Evolutionary conservation across 768 basidiomycete genomes (phyloP), one percentile per base, ranked within the genome.

Genomic region (Russula dissimulans): DNA sequence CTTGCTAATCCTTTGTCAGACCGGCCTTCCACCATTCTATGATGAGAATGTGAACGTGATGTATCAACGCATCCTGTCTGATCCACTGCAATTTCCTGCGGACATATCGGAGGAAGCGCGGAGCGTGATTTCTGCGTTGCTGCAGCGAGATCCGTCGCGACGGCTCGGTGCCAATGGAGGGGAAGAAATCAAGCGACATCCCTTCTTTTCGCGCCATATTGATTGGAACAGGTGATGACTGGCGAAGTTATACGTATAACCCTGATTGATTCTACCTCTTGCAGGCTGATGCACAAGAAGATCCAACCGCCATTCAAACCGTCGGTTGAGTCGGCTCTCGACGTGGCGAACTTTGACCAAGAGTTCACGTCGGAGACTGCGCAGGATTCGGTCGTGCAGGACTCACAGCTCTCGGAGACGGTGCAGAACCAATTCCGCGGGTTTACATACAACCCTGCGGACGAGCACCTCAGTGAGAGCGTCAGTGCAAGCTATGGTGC

Each of bases 231-330:
- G 79, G 85, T 85, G 73, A 65, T 81, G 66, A 56, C 54, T 47
- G 12, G 14, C 47, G 7, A 36, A 39, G 26, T 26, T 18, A 42
- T 7, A 34, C 18, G 14, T 44, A 6, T 39, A 10, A 39, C 15
- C 10, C 38, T 1, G 12, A 42, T 29, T 49, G 14, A 49, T 17
- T 39, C 50, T 22, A 39, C 54, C 42, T 36, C 31, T 43, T 45
- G 22, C 65, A 88, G 85, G 61, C 77, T 98, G 29, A 76, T 95
- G 47, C 85, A 86, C 32, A 97, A 95, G 79, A 95, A 95, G 78
- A 95, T 97, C 55, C 92, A 94, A 68, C 94, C 95, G 1, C 90
- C 92, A 7, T 98, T 97, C 79, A 99, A 99, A 75, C 95, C 95
- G 12, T 90, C 88, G 65, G 95, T 98, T 64, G 93, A 95, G 77